Conservation (phyloP, 1,284 basidiomycete genomes). For the Cutaneotrichosporon sp. region DNA sequence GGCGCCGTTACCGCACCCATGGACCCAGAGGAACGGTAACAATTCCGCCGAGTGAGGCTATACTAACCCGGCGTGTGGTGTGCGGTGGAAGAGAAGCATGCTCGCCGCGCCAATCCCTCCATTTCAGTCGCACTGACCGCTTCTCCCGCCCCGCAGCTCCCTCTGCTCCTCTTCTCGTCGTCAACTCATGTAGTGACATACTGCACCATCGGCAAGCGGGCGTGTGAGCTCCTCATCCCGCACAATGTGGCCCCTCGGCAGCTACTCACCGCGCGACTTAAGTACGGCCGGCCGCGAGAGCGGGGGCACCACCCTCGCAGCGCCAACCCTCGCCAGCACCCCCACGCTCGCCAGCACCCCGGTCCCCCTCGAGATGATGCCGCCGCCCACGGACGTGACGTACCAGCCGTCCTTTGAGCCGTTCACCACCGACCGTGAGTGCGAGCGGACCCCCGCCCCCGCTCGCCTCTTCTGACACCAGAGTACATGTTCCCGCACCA, state of each 20-base stretch:
- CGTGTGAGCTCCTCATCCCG: neutral
- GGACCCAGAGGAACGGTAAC: neutral
- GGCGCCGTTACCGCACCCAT: neutral
- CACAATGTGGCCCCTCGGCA: neutral
- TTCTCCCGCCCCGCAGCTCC: neutral
- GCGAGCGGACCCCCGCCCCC: too few species aligned
- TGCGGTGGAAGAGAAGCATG: neutral
- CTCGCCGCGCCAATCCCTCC: too few species aligned
- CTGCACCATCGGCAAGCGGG: neutral
- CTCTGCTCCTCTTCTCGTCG: neutral
- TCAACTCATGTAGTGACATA: neutral
- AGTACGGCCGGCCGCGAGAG: neutral
- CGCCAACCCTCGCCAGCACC: neutral
- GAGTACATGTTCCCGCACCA: slow-evolving; percentile 24
- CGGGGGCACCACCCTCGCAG: neutral
- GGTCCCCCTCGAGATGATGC: neutral
- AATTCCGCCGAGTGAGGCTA: neutral
- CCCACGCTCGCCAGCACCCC: neutral
- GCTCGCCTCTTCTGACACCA: slow-evolving; percentile 8
- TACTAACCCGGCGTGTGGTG: neutral
- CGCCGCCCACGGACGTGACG: slow-evolving; percentile 15
- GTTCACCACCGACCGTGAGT: slow-evolving; percentile 22
- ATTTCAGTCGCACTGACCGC: neutral
- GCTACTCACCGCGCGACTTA: neutral
- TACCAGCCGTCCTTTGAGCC: slow-evolving; percentile 20